Evolutionary conservation across 148 eudicot species (phyloP).

Genomic region (Vaccinium vitisidaea): DNA sequence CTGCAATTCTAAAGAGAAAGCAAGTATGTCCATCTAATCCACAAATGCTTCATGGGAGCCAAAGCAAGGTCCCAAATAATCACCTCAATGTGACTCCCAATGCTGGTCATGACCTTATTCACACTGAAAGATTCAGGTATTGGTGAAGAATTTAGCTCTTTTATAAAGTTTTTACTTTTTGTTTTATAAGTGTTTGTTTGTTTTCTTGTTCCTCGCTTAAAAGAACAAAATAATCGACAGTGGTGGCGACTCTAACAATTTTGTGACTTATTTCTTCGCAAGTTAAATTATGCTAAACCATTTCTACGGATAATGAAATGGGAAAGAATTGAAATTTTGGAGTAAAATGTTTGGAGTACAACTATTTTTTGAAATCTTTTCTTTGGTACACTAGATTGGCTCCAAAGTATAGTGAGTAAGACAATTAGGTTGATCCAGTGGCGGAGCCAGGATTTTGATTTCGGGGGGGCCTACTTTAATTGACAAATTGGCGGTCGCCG

Average conservation of each 20-base stretch:
- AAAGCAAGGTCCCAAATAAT: constrained; percentile 27
- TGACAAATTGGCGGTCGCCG: too few relatives aligned
- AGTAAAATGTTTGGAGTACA: background rate
- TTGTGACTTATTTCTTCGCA: background rate
- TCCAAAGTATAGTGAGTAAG: background rate
- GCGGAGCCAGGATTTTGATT: too few relatives aligned
- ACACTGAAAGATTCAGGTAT: constrained; percentile 70
- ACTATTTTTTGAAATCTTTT: background rate
- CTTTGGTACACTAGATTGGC: background rate
- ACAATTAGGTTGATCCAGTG: too few relatives aligned
- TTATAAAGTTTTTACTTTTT: background rate
- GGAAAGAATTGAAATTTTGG: background rate
- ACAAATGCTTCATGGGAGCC: constrained; percentile 62
- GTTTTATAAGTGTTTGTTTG: background rate
- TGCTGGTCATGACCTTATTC: constrained; percentile 25
- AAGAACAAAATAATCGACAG: background rate
- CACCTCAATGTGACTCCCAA: constrained; percentile 25
- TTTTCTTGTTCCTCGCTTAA: background rate
- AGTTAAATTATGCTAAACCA: background rate
- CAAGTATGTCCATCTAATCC: constrained; percentile 56
- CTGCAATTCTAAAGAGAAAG: constrained; percentile 81
- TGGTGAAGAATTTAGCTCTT: background rate
- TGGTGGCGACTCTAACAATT: background rate
- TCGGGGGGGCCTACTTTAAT: too few relatives aligned
- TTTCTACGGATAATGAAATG: background rate